Evolutionary conservation across 1,284 basidiomycete genomes (phyloP), one percentile per base, ranked within the genome.

Genomic region (Malassezia sp.): DNA sequence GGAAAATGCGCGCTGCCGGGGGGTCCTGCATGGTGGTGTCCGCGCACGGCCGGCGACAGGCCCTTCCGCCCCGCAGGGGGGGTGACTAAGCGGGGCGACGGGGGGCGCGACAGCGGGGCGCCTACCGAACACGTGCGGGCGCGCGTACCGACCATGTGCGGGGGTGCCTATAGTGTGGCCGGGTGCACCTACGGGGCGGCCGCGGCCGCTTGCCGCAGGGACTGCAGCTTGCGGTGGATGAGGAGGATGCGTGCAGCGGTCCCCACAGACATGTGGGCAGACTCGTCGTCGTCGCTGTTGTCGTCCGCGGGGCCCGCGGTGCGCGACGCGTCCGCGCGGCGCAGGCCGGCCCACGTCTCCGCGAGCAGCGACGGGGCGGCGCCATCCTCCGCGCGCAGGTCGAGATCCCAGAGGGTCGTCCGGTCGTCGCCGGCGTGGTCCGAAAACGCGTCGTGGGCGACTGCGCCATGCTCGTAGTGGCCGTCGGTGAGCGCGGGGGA

Each of bases 341-440:
- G n/a, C n/a, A n/a, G n/a, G n/a, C n/a, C n/a, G n/a, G 33, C n/a
- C 45, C 45, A 48, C 9, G 39, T 32, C 23, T 28, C 37, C 3
- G 27, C 23, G 17, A 48, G 12, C 26, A 48, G 22, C 6, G 45
- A 48, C 4, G 30, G n/a, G 10, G 12, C 23, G 2, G 32, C 32
- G 1, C 10, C 26, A 8, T 26, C 12, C 12, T 38, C 32, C 10
- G 45, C 29, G 4, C 26, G 12, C 14, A 48, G 18, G 15, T 33
- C 30, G 21, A 48, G 30, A 17, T 48, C 38, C 45, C 45, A 48
- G 7, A 48, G 18, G 11, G 33, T 36, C 7, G 34, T 24, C 10
- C 17, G 14, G 24, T 11, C 8, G 0, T 36, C 12, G 9, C 35
- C 17, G 22, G n/a, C 4, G 10, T 2, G 17, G 4, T 33, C 21